A percentile compares a stretch with the other conserved stretches of the same genome.
Evolutionary conservation across 306 rosid genomes (phyloP).

Genomic region (Spatholobus suberectus): DNA sequence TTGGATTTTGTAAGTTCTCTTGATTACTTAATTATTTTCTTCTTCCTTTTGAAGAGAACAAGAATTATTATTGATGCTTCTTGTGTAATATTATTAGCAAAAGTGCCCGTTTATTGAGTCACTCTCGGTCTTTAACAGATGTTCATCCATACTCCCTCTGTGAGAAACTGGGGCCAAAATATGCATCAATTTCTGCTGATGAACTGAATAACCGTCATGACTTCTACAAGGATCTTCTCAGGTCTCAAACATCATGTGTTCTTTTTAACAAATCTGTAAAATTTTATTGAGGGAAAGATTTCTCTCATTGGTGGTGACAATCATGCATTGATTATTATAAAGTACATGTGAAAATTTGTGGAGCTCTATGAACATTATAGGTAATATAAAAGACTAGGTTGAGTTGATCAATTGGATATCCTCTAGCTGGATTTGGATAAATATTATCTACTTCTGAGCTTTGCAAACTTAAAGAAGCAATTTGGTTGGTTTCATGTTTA

Average conservation of each 20-base stretch:
- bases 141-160: slow-evolving; percentile 82
- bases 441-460: slow-evolving; percentile 14
- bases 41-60: slow-evolving; percentile 9
- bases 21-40: slow-evolving; percentile 28
- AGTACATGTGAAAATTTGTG: slow-evolving; percentile 5
- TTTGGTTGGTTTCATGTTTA: slow-evolving; percentile 33
- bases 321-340: background rate
- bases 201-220: slow-evolving; percentile 65
- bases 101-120: slow-evolving; percentile 23
- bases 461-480: slow-evolving; percentile 31
- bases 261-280: slow-evolving; percentile 5
- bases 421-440: slow-evolving; percentile 25
- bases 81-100: slow-evolving; percentile 28
- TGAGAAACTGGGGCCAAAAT: slow-evolving; percentile 89
- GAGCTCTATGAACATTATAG: background rate
- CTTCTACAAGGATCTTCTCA: slow-evolving; percentile 91
- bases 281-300: slow-evolving; percentile 4
- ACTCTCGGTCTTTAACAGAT: slow-evolving; percentile 55
- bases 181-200: slow-evolving; percentile 71
- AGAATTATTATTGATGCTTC: background rate
- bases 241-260: slow-evolving; percentile 55
- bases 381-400: background rate
- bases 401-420: slow-evolving; percentile 8
- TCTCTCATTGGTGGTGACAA: slow-evolving; percentile 17
- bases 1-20: slow-evolving; percentile 90